Percentiles rank a stretch among this genome's conserved stretches.
Conservation (phyloP, 352 stramenopile genomes). For the Phytopythium sindhum region DNA sequence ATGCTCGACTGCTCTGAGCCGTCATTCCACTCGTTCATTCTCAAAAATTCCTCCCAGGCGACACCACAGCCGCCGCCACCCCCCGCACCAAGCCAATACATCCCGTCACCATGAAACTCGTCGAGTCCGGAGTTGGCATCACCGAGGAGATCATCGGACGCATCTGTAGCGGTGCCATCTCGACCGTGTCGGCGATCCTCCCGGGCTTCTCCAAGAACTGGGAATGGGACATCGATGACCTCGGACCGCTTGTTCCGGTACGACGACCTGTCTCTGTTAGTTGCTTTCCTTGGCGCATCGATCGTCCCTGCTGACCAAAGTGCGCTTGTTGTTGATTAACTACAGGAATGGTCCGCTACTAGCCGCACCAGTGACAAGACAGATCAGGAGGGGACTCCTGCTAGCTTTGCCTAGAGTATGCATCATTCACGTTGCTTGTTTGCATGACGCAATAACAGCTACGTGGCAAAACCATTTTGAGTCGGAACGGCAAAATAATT, state of each 20-base stretch:
- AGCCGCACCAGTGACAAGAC: background rate
- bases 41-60: background rate
- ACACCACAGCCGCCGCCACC: background rate
- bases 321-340: background rate
- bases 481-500: too few relatives aligned
- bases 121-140: background rate
- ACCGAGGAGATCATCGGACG: background rate
- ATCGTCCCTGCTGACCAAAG: background rate
- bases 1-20: too few relatives aligned
- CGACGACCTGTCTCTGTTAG: too few relatives aligned
- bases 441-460: too few relatives aligned
- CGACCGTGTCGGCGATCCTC: constrained; percentile 7
- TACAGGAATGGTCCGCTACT: constrained; percentile 9
- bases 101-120: background rate
- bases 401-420: background rate
- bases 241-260: constrained; percentile 10
- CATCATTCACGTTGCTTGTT: too few relatives aligned
- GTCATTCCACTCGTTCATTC: background rate
- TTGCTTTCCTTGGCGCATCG: too few relatives aligned
- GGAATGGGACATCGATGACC: constrained; percentile 10
- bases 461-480: too few relatives aligned
- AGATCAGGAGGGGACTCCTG: background rate
- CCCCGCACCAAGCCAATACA: constrained; percentile 3
- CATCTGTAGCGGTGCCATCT: constrained; percentile 5
- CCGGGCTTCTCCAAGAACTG: constrained; percentile 7